phyloP scores from a whole-genome alignment of 768 basidiomycete species.

The Baorangia bicolor region DNA sequence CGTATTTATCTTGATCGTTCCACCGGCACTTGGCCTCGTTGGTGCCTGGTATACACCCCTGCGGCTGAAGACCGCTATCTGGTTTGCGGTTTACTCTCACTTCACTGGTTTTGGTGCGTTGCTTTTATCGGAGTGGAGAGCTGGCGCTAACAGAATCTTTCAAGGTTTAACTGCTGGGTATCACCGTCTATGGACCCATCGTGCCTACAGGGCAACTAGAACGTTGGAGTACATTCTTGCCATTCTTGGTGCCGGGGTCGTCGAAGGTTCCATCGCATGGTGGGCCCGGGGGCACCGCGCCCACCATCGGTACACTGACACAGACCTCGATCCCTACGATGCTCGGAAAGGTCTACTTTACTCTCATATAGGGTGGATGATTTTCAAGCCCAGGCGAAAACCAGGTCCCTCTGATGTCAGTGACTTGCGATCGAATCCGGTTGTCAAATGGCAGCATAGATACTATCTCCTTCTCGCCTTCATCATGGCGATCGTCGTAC shows the following conservation, averaged over 20 bases:
- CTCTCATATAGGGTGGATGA: conserved; percentile 88
- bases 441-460: conserved; percentile 83
- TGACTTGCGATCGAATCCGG: conserved; percentile 72
- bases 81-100: conserved; percentile 45
- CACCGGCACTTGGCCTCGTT: conserved; percentile 1
- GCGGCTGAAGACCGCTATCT: background rate
- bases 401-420: conserved; percentile 85
- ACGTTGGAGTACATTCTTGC: conserved; percentile 84
- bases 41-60: conserved; percentile 6
- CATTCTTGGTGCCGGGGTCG: conserved; percentile 80
- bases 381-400: conserved; percentile 81
- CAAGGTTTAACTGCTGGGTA: conserved; percentile 86
- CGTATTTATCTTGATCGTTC: conserved; percentile 3
- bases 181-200: conserved; percentile 93
- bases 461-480: conserved; percentile 69
- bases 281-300: conserved; percentile 95
- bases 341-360: conserved; percentile 82
- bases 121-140: background rate
- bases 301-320: conserved; percentile 93
- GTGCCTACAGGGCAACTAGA: conserved; percentile 84
- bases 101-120: conserved; percentile 72
- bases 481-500: conserved; percentile 63
- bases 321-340: conserved; percentile 90
- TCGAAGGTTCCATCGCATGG: conserved; percentile 95
- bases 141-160: background rate